Conservation (phyloP, 2,329 filamentous ascomycete species). For the Phaeosphaeriaceae sp. region DNA sequence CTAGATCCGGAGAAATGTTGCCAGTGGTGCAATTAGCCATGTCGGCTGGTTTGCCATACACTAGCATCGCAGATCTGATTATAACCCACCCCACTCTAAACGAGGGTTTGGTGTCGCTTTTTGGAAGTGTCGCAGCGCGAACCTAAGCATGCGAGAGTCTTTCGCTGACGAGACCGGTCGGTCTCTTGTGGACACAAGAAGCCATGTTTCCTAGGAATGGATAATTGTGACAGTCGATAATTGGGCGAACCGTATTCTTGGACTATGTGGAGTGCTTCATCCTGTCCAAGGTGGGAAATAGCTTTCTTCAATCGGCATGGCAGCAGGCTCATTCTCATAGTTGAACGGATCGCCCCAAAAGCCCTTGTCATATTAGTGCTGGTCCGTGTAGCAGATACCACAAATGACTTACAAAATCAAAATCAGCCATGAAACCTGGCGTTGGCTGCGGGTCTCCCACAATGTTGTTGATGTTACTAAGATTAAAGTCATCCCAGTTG, state of each 20-base stretch:
- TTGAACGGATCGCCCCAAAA: conserved; percentile 49
- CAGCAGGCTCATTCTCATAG: conserved; percentile 36
- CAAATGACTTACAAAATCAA: conserved; percentile 43
- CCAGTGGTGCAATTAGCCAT: conserved; percentile 22
- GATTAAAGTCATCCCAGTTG: conserved; percentile 43
- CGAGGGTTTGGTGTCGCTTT: conserved; percentile 14
- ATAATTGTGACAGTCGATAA: neutral
- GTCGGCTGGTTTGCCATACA: conserved; percentile 12
- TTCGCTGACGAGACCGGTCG: neutral
- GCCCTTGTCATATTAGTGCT: conserved; percentile 29
- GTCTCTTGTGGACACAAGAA: too few relatives aligned
- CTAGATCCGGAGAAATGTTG: conserved; percentile 16
- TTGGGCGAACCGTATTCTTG: neutral
- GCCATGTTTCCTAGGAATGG: too few relatives aligned
- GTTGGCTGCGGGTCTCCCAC: conserved; percentile 32
- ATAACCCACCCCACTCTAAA: conserved; percentile 18
- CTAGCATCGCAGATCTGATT: conserved; percentile 11
- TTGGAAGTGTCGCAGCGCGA: conserved; percentile 4
- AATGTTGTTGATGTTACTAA: conserved; percentile 43
- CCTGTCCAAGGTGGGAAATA: conserved; percentile 30
- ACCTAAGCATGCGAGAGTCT: neutral
- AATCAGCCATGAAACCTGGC: conserved; percentile 40
- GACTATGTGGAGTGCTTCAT: neutral
- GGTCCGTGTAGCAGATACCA: neutral
- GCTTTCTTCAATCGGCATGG: conserved; percentile 25